phyloP scores from a whole-genome alignment of 2,329 filamentous ascomycete species.

The Phialophora chinensis region DNA sequence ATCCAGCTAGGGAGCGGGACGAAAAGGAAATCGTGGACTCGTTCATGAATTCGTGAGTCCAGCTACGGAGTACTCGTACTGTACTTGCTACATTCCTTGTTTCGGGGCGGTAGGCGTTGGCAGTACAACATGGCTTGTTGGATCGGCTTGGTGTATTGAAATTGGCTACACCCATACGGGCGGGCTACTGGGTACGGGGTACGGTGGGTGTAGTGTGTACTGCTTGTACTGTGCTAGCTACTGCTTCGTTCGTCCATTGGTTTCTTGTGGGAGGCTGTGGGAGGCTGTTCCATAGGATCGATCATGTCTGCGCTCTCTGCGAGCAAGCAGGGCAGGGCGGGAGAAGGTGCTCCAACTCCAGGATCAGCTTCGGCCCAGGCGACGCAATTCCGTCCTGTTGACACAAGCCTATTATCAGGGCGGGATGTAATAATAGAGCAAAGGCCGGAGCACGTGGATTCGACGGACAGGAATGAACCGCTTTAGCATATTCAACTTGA shows the following conservation, averaged over 20 bases:
- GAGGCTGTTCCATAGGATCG: background rate
- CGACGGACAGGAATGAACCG: background rate
- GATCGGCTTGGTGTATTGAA: background rate
- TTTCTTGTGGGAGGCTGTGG: background rate
- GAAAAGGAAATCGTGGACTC: constrained; percentile 72
- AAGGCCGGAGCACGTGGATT: background rate
- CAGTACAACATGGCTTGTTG: background rate
- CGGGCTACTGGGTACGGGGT: background rate
- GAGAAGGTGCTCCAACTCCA: background rate
- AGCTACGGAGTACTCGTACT: no score
- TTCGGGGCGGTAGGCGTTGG: background rate
- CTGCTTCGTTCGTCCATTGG: background rate
- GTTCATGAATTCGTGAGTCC: constrained; percentile 45
- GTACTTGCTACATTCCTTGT: background rate
- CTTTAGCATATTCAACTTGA: background rate
- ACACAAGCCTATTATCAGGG: background rate
- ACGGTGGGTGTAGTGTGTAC: background rate
- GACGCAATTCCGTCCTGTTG: background rate
- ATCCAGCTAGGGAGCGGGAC: constrained; percentile 72
- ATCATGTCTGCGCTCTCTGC: background rate
- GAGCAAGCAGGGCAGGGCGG: no score
- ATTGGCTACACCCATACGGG: background rate
- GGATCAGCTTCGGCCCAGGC: background rate
- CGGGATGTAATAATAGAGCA: background rate
- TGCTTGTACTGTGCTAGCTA: background rate